phyloP scores from a whole-genome alignment of 768 basidiomycete genomes.

The Leccinum arenicola region DNA sequence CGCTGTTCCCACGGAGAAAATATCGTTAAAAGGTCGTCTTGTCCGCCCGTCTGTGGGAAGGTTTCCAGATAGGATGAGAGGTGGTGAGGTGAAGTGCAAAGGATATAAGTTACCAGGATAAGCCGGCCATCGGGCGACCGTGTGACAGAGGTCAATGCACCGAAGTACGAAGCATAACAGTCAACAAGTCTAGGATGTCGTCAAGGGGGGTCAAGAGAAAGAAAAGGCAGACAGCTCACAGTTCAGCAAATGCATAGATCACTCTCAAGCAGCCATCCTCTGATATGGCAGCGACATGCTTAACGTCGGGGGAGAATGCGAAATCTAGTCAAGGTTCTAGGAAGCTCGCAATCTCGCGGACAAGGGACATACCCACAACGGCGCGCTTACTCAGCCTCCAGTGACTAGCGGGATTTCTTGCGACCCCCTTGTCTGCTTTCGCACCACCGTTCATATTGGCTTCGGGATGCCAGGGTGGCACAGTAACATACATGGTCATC shows the following conservation, averaged over 20 bases:
- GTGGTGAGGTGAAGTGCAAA: not conserved
- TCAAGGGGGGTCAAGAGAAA: slow-evolving; percentile 5
- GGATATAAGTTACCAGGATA: slow-evolving; percentile 55
- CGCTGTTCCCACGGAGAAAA: slow-evolving; percentile 94
- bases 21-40: slow-evolving; percentile 94
- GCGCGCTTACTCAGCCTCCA: slow-evolving; percentile 76
- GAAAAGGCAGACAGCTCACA: slow-evolving; percentile 45
- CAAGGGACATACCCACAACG: slow-evolving; percentile 60
- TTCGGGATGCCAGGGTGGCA: slow-evolving; percentile 84
- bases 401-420: slow-evolving; percentile 88
- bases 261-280: slow-evolving; percentile 92
- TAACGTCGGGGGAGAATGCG: slow-evolving; percentile 91
- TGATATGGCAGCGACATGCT: slow-evolving; percentile 84
- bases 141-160: slow-evolving; percentile 81
- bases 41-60: slow-evolving; percentile 77
- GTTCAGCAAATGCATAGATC: slow-evolving; percentile 83
- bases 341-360: not conserved
- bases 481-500: slow-evolving; percentile 74
- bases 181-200: slow-evolving; percentile 69
- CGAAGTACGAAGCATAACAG: slow-evolving; percentile 94
- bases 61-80: slow-evolving; percentile 1
- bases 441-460: slow-evolving; percentile 27
- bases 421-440: slow-evolving; percentile 62
- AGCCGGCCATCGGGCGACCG: slow-evolving; percentile 98
- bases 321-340: slow-evolving; percentile 54